Evolutionary conservation across 2,329 filamentous ascomycete species (phyloP), one percentile per base, ranked within the genome.

Genomic region (Blastomyces emzantsi): DNA sequence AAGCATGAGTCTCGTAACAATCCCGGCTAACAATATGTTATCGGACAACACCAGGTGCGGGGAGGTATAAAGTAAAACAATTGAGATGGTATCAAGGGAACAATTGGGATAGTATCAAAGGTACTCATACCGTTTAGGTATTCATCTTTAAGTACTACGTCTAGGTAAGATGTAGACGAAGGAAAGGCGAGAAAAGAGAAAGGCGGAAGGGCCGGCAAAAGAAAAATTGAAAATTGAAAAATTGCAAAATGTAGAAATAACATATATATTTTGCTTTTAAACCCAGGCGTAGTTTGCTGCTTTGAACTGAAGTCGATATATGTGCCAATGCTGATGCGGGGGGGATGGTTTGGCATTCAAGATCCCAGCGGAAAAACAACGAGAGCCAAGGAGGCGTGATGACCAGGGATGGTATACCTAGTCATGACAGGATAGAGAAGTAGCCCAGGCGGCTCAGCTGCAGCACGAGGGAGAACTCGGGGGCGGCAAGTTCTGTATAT

Each of bases 191-290:
- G 4, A 6, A 25, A 28, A 17, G 49, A 22, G 17, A 8, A 45
- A 19, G 1, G 15, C 6, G 4, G 17, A 39, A 39, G 36, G 9
- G 2, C 9, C 36, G 17, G 43, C 2, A 30, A 25, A 17, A 25
- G 49, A 60, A 28, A 11, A 19, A 30, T 30, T 30, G 4, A 30
- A 30, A 30, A 30, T 30, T 15, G 68, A 52, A 59, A 65, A 60
- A 47, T 33, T 51, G 15, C 3, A 47, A 33, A 6, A 43, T 39
- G 33, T 17, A 22, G 36, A 28, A 36, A 60, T 19, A 33, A 25
- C 19, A 51, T 22, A 22, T 15, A 49, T 28, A 43, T 36, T 15
- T 25, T 17, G 13, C 15, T 28, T 60, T 47, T 13, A 36, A 49
- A 47, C 25, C 43, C 4, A 17, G 25, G 25, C 7, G 43, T 49